These are phyloP conservation scores for Wickerhamomyces hampshirensis DNA, from an alignment of 805 yeast genomes.

Conservation along the genomic window DNA sequence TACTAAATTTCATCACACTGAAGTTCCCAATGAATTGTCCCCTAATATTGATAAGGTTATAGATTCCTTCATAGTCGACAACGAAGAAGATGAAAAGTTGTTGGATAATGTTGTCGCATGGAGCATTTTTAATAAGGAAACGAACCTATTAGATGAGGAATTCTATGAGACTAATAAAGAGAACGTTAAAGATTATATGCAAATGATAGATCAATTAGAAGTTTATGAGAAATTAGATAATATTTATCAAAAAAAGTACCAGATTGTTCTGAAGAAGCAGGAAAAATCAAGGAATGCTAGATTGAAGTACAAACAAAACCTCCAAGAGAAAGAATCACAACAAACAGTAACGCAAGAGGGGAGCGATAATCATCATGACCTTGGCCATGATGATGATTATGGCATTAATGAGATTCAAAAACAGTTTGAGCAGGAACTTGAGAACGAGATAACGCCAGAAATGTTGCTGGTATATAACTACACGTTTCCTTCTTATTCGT, in stretches of 20 bases:
- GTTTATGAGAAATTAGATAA: background rate
- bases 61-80: conserved; percentile 7
- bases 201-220: conserved; percentile 1
- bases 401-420: background rate
- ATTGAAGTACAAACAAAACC: too few relatives aligned
- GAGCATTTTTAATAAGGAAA: conserved; percentile 9
- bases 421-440: conserved; percentile 1
- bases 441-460: conserved; percentile 9
- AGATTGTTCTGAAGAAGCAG: too few relatives aligned
- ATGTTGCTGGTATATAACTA: conserved; percentile 9
- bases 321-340: too few relatives aligned
- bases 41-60: background rate
- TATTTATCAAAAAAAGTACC: too few relatives aligned
- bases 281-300: too few relatives aligned
- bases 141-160: conserved; percentile 1
- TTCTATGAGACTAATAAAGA: background rate
- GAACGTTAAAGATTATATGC: conserved; percentile 1
- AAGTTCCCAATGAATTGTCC: too few relatives aligned
- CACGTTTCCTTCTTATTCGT: conserved; percentile 1
- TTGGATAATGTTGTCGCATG: conserved; percentile 13
- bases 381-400: conserved; percentile 1
- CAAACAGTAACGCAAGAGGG: too few relatives aligned
- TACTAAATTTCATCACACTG: too few relatives aligned
- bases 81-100: conserved; percentile 4
- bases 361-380: background rate